phyloP scores from a whole-genome alignment of 139 green algal genomes.

The Trebouxia sp. region DNA sequence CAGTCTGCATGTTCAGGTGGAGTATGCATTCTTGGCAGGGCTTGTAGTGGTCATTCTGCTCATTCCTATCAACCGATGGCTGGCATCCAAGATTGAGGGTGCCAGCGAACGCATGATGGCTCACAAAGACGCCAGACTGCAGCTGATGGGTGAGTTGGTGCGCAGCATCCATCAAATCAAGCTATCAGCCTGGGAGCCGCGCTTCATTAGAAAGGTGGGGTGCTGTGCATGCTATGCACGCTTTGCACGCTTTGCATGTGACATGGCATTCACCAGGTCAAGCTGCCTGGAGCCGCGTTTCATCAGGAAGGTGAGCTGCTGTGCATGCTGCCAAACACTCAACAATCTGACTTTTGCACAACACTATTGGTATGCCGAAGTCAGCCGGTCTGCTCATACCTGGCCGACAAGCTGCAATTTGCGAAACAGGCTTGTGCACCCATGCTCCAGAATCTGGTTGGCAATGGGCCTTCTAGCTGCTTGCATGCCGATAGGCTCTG shows the following conservation, averaged over 20 bases:
- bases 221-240: too few species aligned
- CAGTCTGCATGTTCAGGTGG: constrained; percentile 68
- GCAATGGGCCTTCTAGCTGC: too few species aligned
- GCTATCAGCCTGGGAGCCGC: constrained; percentile 60
- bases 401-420: too few species aligned
- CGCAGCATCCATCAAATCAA: constrained; percentile 65
- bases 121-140: constrained; percentile 67
- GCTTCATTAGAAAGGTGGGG: constrained; percentile 43
- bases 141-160: constrained; percentile 59
- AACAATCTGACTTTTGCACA: too few species aligned
- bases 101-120: constrained; percentile 73
- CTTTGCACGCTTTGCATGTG: too few species aligned
- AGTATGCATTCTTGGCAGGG: constrained; percentile 79
- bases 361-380: too few species aligned
- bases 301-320: too few species aligned
- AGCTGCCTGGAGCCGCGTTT: constrained; percentile 65
- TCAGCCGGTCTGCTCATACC: too few species aligned
- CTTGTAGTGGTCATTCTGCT: constrained; percentile 74
- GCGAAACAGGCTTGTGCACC: too few species aligned
- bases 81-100: constrained; percentile 68
- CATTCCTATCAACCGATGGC: constrained; percentile 80
- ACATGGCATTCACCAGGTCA: constrained; percentile 66
- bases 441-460: too few species aligned
- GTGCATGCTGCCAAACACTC: too few species aligned
- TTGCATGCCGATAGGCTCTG: too few species aligned